A percentile compares a stretch with the other conserved stretches of the same genome.
Evolutionary conservation across 2,329 filamentous ascomycete species (phyloP).

Genomic region (Pseudophaeomoniella oleicola): DNA sequence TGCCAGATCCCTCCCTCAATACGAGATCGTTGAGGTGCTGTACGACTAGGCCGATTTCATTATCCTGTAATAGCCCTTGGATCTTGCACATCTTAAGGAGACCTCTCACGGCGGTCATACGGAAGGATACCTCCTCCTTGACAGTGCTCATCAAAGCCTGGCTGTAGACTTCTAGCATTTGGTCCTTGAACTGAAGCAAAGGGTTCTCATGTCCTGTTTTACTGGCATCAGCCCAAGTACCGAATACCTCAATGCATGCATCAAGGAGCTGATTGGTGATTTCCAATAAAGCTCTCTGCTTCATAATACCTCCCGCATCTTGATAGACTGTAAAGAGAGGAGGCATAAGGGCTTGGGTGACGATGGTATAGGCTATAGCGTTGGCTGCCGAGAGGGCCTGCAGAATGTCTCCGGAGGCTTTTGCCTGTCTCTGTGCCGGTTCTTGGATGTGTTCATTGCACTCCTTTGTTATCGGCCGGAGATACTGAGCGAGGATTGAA

Average conservation of each 20-base stretch:
- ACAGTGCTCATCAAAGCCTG: conserved; percentile 37
- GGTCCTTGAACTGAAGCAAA: conserved; percentile 33
- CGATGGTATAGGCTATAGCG: conserved; percentile 36
- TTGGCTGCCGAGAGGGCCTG: conserved; percentile 41
- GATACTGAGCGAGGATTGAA: conserved; percentile 31
- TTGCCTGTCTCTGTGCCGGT: conserved; percentile 54
- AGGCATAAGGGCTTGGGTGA: conserved; percentile 42
- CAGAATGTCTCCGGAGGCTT: conserved; percentile 47
- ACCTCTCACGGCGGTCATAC: conserved; percentile 31
- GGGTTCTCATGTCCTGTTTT: conserved; percentile 23
- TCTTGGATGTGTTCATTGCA: conserved; percentile 55
- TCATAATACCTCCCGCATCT: conserved; percentile 45
- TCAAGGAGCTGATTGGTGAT: conserved; percentile 43
- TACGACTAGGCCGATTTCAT: conserved; percentile 36
- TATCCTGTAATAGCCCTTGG: conserved; percentile 32
- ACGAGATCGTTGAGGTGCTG: conserved; percentile 47
- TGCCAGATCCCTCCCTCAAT: conserved; percentile 41
- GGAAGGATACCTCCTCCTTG: conserved; percentile 36
- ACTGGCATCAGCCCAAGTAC: conserved; percentile 36
- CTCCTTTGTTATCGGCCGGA: conserved; percentile 49
- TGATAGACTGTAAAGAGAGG: conserved; percentile 46
- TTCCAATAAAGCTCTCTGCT: conserved; percentile 48
- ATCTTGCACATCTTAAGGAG: conserved; percentile 31
- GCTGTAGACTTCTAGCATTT: conserved; percentile 39
- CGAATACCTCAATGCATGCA: conserved; percentile 42